Base-by-base conservation (phyloP, 2,329 filamentous ascomycete genomes). In the Bipolaris cookei region DNA sequence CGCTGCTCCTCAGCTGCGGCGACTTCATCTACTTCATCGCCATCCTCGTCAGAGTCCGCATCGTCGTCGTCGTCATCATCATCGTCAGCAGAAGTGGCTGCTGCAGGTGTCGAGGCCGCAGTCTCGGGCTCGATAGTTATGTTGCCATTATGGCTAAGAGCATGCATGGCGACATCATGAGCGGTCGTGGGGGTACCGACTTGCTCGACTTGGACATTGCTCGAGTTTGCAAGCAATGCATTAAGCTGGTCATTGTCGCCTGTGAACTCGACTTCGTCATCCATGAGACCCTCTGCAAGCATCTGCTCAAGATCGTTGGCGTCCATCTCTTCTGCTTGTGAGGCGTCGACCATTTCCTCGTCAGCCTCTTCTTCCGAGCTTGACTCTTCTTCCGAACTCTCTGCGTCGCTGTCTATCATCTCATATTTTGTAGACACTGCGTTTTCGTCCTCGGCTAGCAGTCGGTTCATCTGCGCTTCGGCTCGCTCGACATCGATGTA, bases 401-500 rank as follows among this genome's bases (percentile, higher is more conserved):
- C 81, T 1, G 76, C 79, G 14, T 77, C 73, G 20, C 69, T 70
- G 53, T 77, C 75, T 14, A 77, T 79, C 68, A 90, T 81, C 69
- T 92, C 87, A 67, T 85, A 90, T 49, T 70, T 70, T 32, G 70
- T 67, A 6, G 80, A 82, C 13, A 88, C 85, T 20, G 84, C 84
- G 1, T 82, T 63, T 4, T 87, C 84, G 67, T 97, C 92, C 38
- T 88, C 86, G 42, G 84, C 83, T 3, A 96, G 81, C 32, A 96
- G 79, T 42, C 88, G 84, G 62, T 92, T 87, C 32, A 96, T 91
- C 65, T 90, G 86, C 54, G 88, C 86, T 70, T 96, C 92, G 47
- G 94, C 91, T 65, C 91, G 89, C 72, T 94, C 89, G 61, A 95
- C 93, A 63, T 93, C 90, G 58, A 91, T 88, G 55, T 92, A 88